These are phyloP conservation scores for Leptosphaerulina australis DNA, from an alignment of 2,329 filamentous ascomycete genomes.

Conservation along the genomic window DNA sequence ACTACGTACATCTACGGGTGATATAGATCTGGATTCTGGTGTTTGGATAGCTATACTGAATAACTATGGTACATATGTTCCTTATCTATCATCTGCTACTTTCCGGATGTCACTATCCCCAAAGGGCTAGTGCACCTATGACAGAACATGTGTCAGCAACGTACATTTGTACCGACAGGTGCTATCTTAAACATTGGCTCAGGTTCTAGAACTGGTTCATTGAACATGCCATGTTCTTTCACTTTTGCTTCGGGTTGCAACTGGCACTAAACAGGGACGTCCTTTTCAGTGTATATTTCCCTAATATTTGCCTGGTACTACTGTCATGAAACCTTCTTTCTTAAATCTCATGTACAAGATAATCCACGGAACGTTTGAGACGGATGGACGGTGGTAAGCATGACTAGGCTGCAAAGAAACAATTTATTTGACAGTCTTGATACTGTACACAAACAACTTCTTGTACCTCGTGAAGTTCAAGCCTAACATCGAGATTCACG, in stretches of 20 bases:
- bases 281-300: conserved; percentile 30
- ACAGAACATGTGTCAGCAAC: too few species aligned
- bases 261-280: conserved; percentile 36
- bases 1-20: too few species aligned
- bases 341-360: conserved; percentile 46
- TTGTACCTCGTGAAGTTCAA: conserved; percentile 14
- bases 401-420: background rate
- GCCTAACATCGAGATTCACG: conserved; percentile 10
- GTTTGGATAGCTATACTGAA: too few species aligned
- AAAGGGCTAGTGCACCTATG: too few species aligned
- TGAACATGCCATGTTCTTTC: conserved; percentile 25
- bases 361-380: background rate
- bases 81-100: too few species aligned
- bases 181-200: conserved; percentile 19
- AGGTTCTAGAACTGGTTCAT: background rate
- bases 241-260: conserved; percentile 26
- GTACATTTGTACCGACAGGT: too few species aligned
- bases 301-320: conserved; percentile 43
- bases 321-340: conserved; percentile 34
- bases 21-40: too few species aligned
- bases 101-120: too few species aligned
- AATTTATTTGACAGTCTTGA: background rate
- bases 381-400: background rate
- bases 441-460: conserved; percentile 1
- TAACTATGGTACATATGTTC: too few species aligned